Evolutionary conservation across 768 basidiomycete genomes (phyloP).

Genomic region (Lactifluus pinguis): DNA sequence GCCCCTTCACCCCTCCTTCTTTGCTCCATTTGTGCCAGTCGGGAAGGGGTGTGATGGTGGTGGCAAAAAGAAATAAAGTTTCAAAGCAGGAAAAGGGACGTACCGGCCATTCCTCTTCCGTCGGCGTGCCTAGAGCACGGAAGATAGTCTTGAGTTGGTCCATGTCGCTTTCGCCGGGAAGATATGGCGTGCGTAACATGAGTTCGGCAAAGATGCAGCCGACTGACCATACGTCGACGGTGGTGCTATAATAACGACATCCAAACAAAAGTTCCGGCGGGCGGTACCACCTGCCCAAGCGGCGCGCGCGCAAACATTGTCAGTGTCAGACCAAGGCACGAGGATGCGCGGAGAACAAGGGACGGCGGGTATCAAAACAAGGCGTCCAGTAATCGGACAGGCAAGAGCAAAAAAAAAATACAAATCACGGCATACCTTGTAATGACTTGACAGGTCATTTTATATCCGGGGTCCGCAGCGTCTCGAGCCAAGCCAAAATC

Average conservation of each 20-base stretch:
- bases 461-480: conserved; percentile 88
- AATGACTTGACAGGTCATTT: conserved; percentile 98
- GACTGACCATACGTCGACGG: conserved; percentile 95
- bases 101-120: conserved; percentile 97
- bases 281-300: conserved; percentile 83
- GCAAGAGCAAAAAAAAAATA: not conserved
- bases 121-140: conserved; percentile 89
- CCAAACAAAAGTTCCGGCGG: conserved; percentile 94
- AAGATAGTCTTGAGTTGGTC: conserved; percentile 95
- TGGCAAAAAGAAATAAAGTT: not conserved
- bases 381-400: too few species aligned
- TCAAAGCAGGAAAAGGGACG: conserved; percentile 21
- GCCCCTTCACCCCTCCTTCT: too few species aligned
- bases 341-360: too few species aligned
- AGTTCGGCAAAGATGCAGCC: conserved; percentile 98
- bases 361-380: not conserved
- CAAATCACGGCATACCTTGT: conserved; percentile 57
- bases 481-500: conserved; percentile 98
- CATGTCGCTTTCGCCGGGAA: conserved; percentile 93
- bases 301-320: too few species aligned
- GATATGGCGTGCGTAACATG: conserved; percentile 91
- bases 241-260: conserved; percentile 80
- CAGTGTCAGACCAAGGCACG: not conserved
- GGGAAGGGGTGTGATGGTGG: not conserved
- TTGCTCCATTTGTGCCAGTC: not conserved